Evolutionary conservation across 2,329 filamentous ascomycete species (phyloP), one percentile per base, ranked within the genome.

Genomic region (Orbilia javanica): DNA sequence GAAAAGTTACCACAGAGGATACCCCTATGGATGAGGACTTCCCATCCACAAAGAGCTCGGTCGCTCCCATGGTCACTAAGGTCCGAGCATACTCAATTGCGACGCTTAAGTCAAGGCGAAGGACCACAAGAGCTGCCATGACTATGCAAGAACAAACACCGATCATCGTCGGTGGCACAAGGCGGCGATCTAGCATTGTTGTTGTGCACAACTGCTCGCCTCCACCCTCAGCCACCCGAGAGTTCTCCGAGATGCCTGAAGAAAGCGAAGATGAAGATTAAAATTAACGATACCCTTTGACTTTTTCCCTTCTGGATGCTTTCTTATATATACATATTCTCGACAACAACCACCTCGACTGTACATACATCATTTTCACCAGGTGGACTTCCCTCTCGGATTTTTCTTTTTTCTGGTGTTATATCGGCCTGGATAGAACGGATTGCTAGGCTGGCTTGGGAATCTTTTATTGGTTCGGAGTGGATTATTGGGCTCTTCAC

Each of bases 241-340:
- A 78, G 65, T 78, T 78, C 44, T 78, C 74, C 52, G 74, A 78
- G 31, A 78, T 78, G 74, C 67, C 74, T 44, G 74, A 78, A 62
- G 74, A 78, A 63, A 78, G 74, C 42, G 74, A 78, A 25, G 74
- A 78, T 29, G 74, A 78, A 42, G 66, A 52, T 46, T 78, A 72
- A 74, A 18, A 15, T 18, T 60, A 36, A 69, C 55, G 22, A 42
- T 27, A 60, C 46, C 55, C 36, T 39, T n/a, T 18, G n/a, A 34
- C 20, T 15, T 34, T 50, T 57, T 34, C 27, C 71, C 29, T 52
- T 20, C 29, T 55, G n/a, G 20, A 36, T 18, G 50, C 29, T 67
- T 62, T 7, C 15, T 60, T 48, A 46, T 53, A 53, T 18, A 67
- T 67, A 67, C 64, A 36, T 57, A 34, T 42, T 44, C 25, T 52